Evolutionary conservation across 2,329 filamentous ascomycete genomes (phyloP).

Genomic region (Fusarium bulbicola): DNA sequence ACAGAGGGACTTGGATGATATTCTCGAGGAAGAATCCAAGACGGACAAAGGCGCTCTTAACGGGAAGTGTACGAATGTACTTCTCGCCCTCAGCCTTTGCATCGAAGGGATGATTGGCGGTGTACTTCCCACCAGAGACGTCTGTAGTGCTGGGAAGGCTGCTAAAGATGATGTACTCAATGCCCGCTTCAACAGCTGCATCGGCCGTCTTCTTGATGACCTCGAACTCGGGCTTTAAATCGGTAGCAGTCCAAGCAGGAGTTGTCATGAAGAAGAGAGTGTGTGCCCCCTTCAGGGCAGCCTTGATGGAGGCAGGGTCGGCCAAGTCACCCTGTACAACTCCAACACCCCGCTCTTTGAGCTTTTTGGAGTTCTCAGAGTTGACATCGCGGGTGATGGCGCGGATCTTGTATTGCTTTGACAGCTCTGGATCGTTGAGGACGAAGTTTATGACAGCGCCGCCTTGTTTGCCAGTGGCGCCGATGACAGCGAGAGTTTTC

Average conservation of each 20-base stretch:
- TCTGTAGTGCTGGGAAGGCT: slow-evolving; percentile 47
- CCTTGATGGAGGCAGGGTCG: slow-evolving; percentile 49
- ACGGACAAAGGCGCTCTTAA: slow-evolving; percentile 55
- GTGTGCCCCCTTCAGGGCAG: slow-evolving; percentile 55
- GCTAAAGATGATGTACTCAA: slow-evolving; percentile 53
- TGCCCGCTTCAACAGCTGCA: slow-evolving; percentile 48
- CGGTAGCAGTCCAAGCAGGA: slow-evolving; percentile 48
- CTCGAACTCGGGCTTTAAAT: slow-evolving; percentile 47
- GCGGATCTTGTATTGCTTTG: slow-evolving; percentile 57
- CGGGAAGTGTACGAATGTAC: slow-evolving; percentile 58
- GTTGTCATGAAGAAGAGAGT: slow-evolving; percentile 60
- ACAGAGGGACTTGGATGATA: slow-evolving; percentile 36
- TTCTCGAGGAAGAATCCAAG: slow-evolving; percentile 56
- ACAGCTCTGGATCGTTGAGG: slow-evolving; percentile 55
- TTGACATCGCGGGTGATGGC: slow-evolving; percentile 58
- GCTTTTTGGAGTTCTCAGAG: slow-evolving; percentile 45
- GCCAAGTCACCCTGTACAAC: slow-evolving; percentile 54
- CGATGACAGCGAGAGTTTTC: slow-evolving; percentile 57
- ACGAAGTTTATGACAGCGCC: slow-evolving; percentile 57
- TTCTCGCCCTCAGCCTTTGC: slow-evolving; percentile 60
- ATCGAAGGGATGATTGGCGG: slow-evolving; percentile 56
- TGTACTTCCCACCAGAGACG: slow-evolving; percentile 48
- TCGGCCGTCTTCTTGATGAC: slow-evolving; percentile 54
- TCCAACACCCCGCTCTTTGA: slow-evolving; percentile 43
- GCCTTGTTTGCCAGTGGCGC: slow-evolving; percentile 63